Conservation (phyloP, 164 flowering plant species). For the Stephania yunnanensis region DNA sequence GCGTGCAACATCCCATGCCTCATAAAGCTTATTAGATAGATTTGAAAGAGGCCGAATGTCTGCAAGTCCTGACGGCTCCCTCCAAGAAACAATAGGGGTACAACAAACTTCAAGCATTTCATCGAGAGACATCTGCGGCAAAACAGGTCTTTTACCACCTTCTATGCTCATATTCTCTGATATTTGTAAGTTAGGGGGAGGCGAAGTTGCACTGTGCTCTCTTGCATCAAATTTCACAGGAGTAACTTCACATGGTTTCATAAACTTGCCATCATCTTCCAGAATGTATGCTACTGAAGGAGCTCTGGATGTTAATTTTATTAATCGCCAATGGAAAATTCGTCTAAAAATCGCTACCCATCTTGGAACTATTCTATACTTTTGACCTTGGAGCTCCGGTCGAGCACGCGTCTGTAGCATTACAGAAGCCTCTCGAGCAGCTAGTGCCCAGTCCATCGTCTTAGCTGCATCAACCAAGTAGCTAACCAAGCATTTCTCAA, state of each 20-base stretch:
- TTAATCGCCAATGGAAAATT: conserved; percentile 73
- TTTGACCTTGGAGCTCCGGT: conserved; percentile 48
- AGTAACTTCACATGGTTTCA: not conserved
- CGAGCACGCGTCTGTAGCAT: conserved; percentile 58
- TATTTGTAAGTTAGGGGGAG: conserved; percentile 11
- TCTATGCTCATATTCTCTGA: conserved; percentile 12
- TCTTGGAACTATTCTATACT: conserved; percentile 50
- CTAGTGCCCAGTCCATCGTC: conserved; percentile 47
- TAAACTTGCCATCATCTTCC: conserved; percentile 5
- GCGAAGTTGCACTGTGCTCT: not conserved
- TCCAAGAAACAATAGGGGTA: conserved; percentile 11
- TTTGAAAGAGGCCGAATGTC: conserved; percentile 10
- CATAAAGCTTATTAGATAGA: conserved; percentile 4
- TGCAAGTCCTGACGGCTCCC: conserved; percentile 13
- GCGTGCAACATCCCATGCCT: conserved; percentile 9
- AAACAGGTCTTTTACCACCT: conserved; percentile 6
- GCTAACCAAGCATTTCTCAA: conserved; percentile 48
- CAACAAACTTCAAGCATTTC: conserved; percentile 65
- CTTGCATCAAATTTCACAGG: not conserved
- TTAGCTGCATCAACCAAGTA: conserved; percentile 51
- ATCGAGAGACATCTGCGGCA: conserved; percentile 48
- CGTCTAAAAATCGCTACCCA: conserved; percentile 69
- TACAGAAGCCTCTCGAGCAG: conserved; percentile 50
- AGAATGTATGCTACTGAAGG: conserved; percentile 46
- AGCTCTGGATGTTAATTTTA: conserved; percentile 29